Evolutionary conservation across 768 basidiomycete species (phyloP).

Genomic region (Coprinellus micaceus): DNA sequence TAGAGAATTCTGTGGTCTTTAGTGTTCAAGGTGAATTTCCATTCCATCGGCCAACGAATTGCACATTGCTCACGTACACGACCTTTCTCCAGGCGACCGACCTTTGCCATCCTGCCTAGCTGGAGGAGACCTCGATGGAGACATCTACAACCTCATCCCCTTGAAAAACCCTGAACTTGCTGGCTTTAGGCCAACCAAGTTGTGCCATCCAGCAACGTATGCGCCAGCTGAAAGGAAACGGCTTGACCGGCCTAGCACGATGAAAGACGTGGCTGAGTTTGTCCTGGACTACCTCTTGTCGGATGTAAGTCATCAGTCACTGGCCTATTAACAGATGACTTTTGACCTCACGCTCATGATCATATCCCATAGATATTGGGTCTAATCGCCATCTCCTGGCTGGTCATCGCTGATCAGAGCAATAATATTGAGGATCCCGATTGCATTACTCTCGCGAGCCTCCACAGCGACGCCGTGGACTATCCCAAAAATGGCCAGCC

Average conservation of each 20-base stretch:
- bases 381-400: constrained; percentile 58
- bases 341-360: neutral
- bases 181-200: constrained; percentile 25
- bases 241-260: constrained; percentile 47
- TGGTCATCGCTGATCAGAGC: constrained; percentile 61
- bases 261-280: constrained; percentile 65
- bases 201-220: constrained; percentile 44
- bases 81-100: constrained; percentile 41
- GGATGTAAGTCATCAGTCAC: constrained; percentile 40
- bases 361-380: constrained; percentile 47
- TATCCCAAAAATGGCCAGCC: constrained; percentile 58
- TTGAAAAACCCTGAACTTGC: constrained; percentile 31
- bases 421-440: constrained; percentile 28
- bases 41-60: neutral
- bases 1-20: constrained; percentile 65
- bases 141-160: constrained; percentile 52
- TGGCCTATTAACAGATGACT: neutral
- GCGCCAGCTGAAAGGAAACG: constrained; percentile 43
- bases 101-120: constrained; percentile 62
- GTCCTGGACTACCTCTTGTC: constrained; percentile 66
- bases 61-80: neutral
- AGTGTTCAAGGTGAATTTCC: constrained; percentile 46
- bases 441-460: constrained; percentile 49
- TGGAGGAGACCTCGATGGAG: constrained; percentile 71
- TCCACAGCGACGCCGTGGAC: constrained; percentile 66